phyloP scores from a whole-genome alignment of 805 yeast species.

The Sugiyamaella chiloensis region DNA sequence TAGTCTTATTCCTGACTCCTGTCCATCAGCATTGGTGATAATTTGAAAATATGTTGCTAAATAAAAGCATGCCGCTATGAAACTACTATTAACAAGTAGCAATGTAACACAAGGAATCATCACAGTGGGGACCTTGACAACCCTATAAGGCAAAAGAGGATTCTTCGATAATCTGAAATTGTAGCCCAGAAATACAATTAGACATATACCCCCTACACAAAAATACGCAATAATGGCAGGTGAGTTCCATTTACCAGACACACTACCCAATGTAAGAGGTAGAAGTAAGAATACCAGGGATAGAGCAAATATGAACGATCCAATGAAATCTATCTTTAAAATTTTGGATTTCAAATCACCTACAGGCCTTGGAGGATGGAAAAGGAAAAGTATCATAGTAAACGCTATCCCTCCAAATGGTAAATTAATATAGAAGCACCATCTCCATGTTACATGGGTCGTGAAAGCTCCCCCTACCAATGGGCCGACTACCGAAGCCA shows the following conservation, averaged over 20 bases:
- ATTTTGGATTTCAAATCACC: constrained; percentile 41
- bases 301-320: constrained; percentile 41
- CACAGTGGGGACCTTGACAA: too few species aligned
- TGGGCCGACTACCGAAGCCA: constrained; percentile 46
- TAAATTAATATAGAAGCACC: constrained; percentile 70
- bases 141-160: constrained; percentile 36
- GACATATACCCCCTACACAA: constrained; percentile 40
- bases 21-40: constrained; percentile 39
- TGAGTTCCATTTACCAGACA: constrained; percentile 15
- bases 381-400: constrained; percentile 37
- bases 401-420: constrained; percentile 59
- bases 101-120: too few species aligned
- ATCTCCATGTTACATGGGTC: constrained; percentile 61
- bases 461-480: constrained; percentile 65
- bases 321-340: constrained; percentile 46
- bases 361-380: constrained; percentile 47
- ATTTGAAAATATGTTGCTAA: constrained; percentile 48
- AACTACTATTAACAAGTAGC: too few species aligned
- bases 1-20: constrained; percentile 40
- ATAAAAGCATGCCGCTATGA: too few species aligned
- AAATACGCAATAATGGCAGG: constrained; percentile 14
- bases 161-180: constrained; percentile 39
- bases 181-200: constrained; percentile 36
- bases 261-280: constrained; percentile 16
- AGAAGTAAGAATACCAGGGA: constrained; percentile 12